A percentile compares a stretch with the other conserved stretches of the same genome.
phyloP scores from a whole-genome alignment of 2,329 filamentous ascomycete species.

The Penicillium paneum region DNA sequence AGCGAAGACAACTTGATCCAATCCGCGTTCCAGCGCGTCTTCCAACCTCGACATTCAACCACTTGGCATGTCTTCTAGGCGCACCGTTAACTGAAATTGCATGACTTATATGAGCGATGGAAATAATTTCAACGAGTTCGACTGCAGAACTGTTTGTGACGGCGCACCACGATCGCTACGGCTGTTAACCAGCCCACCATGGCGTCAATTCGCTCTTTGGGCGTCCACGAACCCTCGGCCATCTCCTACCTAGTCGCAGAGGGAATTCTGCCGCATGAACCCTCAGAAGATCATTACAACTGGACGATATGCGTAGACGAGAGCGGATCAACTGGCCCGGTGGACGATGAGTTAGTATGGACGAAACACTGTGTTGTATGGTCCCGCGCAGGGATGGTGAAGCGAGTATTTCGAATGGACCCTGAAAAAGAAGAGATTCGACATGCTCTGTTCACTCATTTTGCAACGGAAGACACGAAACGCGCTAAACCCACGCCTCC shows the following conservation, averaged over 20 bases:
- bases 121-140: constrained; percentile 23
- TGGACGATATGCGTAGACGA: constrained; percentile 65
- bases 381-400: constrained; percentile 81
- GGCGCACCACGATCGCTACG: constrained; percentile 19
- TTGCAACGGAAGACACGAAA: constrained; percentile 53
- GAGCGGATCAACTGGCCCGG: constrained; percentile 39
- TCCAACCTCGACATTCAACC: constrained; percentile 16
- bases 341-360: constrained; percentile 76
- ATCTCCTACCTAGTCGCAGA: constrained; percentile 81
- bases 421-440: constrained; percentile 80
- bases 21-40: constrained; percentile 33
- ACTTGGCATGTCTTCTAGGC: constrained; percentile 11
- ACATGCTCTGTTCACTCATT: constrained; percentile 83
- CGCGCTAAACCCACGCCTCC: constrained; percentile 8
- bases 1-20: constrained; percentile 18
- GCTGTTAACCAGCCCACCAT: constrained; percentile 52
- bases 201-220: constrained; percentile 87
- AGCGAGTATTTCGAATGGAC: constrained; percentile 81
- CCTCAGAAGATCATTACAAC: constrained; percentile 61
- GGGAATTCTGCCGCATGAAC: constrained; percentile 67
- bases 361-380: constrained; percentile 78
- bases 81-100: constrained; percentile 2
- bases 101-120: constrained; percentile 27
- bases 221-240: constrained; percentile 82
- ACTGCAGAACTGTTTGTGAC: constrained; percentile 21